These are phyloP conservation scores for Rhododendron kiyosumense DNA, from an alignment of 148 eudicot species.

Conservation along the genomic window DNA sequence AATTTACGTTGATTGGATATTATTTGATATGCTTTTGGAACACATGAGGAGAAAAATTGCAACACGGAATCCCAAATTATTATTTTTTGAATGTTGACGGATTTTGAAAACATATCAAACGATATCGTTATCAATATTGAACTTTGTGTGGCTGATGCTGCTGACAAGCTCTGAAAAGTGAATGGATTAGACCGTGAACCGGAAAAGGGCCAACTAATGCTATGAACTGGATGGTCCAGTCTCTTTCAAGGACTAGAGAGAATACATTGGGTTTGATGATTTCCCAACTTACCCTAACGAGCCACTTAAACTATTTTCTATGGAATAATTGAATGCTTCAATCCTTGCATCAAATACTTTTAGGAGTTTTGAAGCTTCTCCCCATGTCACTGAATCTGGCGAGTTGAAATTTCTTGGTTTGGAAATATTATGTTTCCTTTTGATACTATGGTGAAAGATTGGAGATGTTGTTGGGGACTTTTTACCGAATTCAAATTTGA, in stretches of 20 bases:
- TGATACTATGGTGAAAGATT: not conserved
- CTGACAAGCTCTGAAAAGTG: not conserved
- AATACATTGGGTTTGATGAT: not conserved
- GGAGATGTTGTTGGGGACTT: not conserved
- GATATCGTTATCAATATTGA: not conserved
- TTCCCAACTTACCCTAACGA: not conserved
- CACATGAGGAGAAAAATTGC: too few relatives aligned
- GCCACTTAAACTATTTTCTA: not conserved
- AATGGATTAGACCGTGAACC: not conserved
- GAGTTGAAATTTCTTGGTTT: not conserved
- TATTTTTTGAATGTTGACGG: not conserved
- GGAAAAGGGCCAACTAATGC: not conserved
- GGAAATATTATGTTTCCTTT: not conserved
- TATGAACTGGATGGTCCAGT: too few relatives aligned
- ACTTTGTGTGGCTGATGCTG: not conserved
- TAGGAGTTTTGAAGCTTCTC: not conserved
- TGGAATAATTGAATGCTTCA: not conserved
- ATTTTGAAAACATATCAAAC: not conserved
- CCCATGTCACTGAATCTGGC: not conserved
- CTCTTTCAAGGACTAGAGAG: not conserved
- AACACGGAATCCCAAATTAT: too few relatives aligned
- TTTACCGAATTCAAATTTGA: not conserved
- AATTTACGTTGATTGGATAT: not conserved
- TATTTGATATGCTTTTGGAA: too few relatives aligned
- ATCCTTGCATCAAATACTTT: not conserved